Evolutionary conservation across 148 eudicot species (phyloP).

Genomic region (Chenopodium album): DNA sequence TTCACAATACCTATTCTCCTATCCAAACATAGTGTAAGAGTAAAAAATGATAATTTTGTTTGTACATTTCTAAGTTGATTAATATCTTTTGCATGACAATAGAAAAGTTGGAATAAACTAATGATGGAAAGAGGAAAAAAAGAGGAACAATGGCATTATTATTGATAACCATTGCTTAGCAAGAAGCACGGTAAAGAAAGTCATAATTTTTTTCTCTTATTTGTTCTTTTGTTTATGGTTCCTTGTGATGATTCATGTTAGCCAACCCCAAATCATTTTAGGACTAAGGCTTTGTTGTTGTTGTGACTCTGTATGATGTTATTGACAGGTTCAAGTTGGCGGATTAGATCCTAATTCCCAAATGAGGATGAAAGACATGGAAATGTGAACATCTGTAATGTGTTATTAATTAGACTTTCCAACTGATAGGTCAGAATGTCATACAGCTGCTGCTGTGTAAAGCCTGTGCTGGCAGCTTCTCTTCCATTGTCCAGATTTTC

Average conservation of each 20-base stretch:
- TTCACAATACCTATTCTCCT: no score
- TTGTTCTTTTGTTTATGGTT: neutral
- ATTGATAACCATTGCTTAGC: neutral
- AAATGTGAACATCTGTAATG: neutral
- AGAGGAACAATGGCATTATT: neutral
- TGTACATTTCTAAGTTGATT: neutral
- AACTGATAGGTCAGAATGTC: conserved; percentile 13
- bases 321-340: conserved; percentile 9
- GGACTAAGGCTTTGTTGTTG: no score
- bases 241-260: no score
- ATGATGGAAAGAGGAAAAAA: neutral
- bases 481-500: conserved; percentile 13
- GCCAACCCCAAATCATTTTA: no score
- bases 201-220: neutral
- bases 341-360: neutral
- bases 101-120: no score
- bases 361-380: conserved; percentile 3
- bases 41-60: no score
- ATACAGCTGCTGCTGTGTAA: neutral
- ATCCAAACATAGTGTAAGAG: no score
- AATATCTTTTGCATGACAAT: neutral
- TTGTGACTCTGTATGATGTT: neutral
- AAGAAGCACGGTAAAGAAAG: neutral
- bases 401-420: neutral
- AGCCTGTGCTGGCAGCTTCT: neutral